A percentile compares a stretch with the other conserved stretches of the same genome.
Conservation (phyloP, 1,284 basidiomycete genomes). For the Ceratobasidium sp. region DNA sequence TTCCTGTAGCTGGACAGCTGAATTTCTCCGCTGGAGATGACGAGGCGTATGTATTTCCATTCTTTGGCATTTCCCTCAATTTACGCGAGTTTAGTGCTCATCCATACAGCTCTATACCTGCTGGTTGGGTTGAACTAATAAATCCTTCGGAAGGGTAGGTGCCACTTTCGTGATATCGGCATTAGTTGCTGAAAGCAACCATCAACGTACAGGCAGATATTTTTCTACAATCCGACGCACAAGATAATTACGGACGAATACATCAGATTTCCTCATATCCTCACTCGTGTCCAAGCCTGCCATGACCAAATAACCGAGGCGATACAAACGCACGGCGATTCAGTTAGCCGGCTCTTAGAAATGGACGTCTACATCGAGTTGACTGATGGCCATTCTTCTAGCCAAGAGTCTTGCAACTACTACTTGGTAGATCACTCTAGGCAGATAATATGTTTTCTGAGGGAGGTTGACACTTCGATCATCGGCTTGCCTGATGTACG, state of each 20-base stretch:
- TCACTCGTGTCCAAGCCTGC: slow-evolving; percentile 1
- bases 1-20: slow-evolving; percentile 18
- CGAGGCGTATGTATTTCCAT: slow-evolving; percentile 6
- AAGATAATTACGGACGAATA: slow-evolving; percentile 37
- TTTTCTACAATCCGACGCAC: slow-evolving; percentile 17
- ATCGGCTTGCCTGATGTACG: slow-evolving; percentile 42
- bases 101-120: slow-evolving; percentile 24
- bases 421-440: slow-evolving; percentile 38
- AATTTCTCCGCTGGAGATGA: slow-evolving; percentile 20
- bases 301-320: slow-evolving; percentile 7
- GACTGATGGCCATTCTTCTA: neutral
- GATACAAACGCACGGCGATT: slow-evolving; percentile 10
- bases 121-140: slow-evolving; percentile 25
- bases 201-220: no score
- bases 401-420: slow-evolving; percentile 22
- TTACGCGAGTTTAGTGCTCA: slow-evolving; percentile 11
- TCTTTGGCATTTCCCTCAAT: neutral
- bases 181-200: no score
- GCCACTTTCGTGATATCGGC: no score
- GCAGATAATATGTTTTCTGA: slow-evolving; percentile 9
- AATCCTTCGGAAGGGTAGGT: slow-evolving; percentile 34
- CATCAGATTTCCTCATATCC: slow-evolving; percentile 20
- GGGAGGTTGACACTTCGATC: slow-evolving; percentile 5
- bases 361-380: slow-evolving; percentile 42
- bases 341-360: neutral